These are phyloP conservation scores for Komagataella mondaviorum DNA, from an alignment of 805 yeast species.

Conservation along the genomic window DNA sequence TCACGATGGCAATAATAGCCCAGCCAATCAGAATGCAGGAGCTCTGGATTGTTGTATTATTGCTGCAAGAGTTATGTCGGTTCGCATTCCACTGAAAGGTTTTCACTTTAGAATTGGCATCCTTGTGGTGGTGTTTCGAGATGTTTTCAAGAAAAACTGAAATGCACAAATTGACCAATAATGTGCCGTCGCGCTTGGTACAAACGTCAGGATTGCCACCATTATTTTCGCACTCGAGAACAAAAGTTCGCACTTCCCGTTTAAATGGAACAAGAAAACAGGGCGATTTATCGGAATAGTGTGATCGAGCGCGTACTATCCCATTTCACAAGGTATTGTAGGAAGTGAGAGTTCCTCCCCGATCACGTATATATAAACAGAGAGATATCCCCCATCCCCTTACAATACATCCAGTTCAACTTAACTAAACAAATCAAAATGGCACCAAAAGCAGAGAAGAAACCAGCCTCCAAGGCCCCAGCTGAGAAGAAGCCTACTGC, in stretches of 20 bases:
- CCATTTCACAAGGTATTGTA: not conserved
- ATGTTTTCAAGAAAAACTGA: not conserved
- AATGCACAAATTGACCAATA: conserved; percentile 5
- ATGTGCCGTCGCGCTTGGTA: conserved; percentile 6
- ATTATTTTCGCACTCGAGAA: conserved; percentile 4
- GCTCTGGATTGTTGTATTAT: not conserved
- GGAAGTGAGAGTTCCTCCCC: not conserved
- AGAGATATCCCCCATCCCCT: conserved; percentile 1
- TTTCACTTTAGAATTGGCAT: not conserved
- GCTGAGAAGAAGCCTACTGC: conserved; percentile 76
- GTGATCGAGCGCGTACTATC: not conserved
- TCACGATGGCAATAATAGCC: not conserved
- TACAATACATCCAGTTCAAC: not conserved
- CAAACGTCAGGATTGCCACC: conserved; percentile 9
- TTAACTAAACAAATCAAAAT: conserved; percentile 13
- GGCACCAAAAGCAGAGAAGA: conserved; percentile 40
- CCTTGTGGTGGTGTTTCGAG: not conserved
- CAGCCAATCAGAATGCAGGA: not conserved
- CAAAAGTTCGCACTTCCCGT: not conserved
- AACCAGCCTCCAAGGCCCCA: conserved; percentile 79
- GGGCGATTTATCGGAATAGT: not conserved
- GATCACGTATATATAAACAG: not conserved
- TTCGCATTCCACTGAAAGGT: conserved; percentile 3
- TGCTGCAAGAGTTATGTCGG: not conserved
- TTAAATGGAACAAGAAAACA: not conserved